These are phyloP conservation scores for Fraxinus xanthoxyloides DNA, from an alignment of 305 asterid species.

Conservation along the genomic window DNA sequence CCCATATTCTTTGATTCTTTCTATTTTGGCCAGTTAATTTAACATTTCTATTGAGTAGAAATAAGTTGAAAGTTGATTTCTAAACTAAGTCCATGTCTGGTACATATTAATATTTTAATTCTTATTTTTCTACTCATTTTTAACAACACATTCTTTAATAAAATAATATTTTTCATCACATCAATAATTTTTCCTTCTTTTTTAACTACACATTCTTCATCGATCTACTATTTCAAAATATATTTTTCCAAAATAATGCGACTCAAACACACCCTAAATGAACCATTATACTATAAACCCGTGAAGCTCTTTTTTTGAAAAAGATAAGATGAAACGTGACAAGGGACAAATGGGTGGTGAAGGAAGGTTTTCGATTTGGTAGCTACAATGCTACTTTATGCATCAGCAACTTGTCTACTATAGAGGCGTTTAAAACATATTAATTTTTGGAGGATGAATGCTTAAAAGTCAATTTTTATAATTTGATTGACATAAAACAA, in stretches of 20 bases:
- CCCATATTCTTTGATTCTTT: background rate
- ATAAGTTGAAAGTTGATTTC: background rate
- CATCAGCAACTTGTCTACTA: background rate
- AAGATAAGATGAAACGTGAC: background rate
- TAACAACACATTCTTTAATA: no score
- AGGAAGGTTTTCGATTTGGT: background rate
- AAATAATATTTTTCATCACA: no score
- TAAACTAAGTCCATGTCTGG: background rate
- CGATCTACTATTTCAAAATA: no score
- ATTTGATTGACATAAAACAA: background rate
- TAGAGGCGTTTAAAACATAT: background rate
- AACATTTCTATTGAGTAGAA: background rate
- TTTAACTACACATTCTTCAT: no score
- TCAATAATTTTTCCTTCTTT: no score
- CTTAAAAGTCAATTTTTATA: background rate
- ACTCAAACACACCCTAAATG: no score
- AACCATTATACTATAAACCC: background rate
- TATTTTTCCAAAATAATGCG: no score
- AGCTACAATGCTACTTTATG: background rate
- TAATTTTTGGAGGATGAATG: no score
- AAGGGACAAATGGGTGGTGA: background rate
- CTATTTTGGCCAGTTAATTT: background rate
- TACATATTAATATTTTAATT: no score
- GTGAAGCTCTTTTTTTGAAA: background rate
- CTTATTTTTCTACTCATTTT: no score